A percentile compares a stretch with the other conserved stretches of the same genome.
These are phyloP conservation scores for Talinum fruticosum DNA, from an alignment of 148 eudicot species.

Conservation along the genomic window DNA sequence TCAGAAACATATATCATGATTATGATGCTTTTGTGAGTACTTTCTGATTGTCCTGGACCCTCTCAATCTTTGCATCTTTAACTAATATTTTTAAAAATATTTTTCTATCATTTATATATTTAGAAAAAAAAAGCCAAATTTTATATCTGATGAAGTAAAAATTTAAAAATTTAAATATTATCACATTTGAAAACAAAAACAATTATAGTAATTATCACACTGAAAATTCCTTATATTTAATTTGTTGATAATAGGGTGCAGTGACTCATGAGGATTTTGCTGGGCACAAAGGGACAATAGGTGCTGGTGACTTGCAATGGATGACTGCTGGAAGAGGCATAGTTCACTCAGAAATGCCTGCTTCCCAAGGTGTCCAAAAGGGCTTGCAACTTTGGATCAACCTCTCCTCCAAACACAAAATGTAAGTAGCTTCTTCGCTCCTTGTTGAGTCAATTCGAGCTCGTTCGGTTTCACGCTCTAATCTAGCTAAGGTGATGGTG, in stretches of 20 bases:
- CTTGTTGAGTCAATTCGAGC: neutral
- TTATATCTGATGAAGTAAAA: no score
- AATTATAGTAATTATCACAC: no score
- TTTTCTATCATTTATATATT: no score
- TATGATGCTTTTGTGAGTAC: neutral
- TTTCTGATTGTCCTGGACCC: neutral
- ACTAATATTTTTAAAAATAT: no score
- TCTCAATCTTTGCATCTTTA: neutral
- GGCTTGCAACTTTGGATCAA: slow-evolving; percentile 91
- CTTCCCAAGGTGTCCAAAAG: slow-evolving; percentile 62
- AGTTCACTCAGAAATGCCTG: slow-evolving; percentile 93
- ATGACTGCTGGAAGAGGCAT: slow-evolving; percentile 97
- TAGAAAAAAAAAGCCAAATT: no score
- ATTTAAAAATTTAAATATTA: no score
- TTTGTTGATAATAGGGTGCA: slow-evolving; percentile 44
- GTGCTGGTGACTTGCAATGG: slow-evolving; percentile 84
- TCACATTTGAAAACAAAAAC: no score
- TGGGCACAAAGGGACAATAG: slow-evolving; percentile 77
- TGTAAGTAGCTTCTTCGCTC: slow-evolving; percentile 34
- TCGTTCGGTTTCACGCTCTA: no score
- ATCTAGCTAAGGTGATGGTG: no score
- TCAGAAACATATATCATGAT: neutral
- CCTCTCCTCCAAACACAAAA: slow-evolving; percentile 74
- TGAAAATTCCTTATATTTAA: neutral
- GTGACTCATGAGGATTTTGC: slow-evolving; percentile 84